phyloP scores from a whole-genome alignment of 2,329 filamentous ascomycete species.

The Coniochaeta sp. region DNA sequence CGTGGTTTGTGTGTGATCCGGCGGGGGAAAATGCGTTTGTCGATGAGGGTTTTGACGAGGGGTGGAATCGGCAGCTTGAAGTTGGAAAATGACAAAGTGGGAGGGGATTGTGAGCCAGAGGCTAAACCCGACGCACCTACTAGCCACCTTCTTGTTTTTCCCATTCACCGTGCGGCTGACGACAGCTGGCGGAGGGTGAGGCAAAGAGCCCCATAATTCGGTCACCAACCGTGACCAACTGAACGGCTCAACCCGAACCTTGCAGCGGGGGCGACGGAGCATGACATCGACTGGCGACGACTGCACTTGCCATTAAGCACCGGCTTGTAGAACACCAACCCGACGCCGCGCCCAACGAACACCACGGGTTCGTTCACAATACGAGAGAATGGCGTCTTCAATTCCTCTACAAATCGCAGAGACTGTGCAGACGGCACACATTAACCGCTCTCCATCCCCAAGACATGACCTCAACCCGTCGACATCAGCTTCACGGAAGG shows the following conservation, averaged over 20 bases:
- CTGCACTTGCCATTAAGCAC: no score
- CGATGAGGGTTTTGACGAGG: background rate
- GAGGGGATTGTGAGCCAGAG: background rate
- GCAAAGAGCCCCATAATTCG: background rate
- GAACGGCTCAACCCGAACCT: background rate
- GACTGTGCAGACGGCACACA: constrained; percentile 72
- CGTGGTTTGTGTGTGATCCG: constrained; percentile 1
- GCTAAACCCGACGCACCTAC: background rate
- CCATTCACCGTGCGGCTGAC: background rate
- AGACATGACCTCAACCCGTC: constrained; percentile 73
- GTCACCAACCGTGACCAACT: no score
- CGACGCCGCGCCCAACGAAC: no score
- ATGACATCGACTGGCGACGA: constrained; percentile 1
- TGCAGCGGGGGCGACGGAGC: background rate
- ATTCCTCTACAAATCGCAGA: constrained; percentile 64
- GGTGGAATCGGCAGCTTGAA: background rate
- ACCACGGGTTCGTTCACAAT: background rate
- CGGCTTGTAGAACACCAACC: no score
- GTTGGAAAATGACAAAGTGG: constrained; percentile 1
- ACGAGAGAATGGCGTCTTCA: constrained; percentile 42
- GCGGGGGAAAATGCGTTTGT: background rate
- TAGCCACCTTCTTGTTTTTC: background rate
- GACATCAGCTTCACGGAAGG: constrained; percentile 61
- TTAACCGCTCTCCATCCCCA: constrained; percentile 65
- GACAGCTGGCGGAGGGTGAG: background rate